Base-by-base conservation (phyloP, 2,329 filamentous ascomycete genomes). In the Karstenula rhodostoma region DNA sequence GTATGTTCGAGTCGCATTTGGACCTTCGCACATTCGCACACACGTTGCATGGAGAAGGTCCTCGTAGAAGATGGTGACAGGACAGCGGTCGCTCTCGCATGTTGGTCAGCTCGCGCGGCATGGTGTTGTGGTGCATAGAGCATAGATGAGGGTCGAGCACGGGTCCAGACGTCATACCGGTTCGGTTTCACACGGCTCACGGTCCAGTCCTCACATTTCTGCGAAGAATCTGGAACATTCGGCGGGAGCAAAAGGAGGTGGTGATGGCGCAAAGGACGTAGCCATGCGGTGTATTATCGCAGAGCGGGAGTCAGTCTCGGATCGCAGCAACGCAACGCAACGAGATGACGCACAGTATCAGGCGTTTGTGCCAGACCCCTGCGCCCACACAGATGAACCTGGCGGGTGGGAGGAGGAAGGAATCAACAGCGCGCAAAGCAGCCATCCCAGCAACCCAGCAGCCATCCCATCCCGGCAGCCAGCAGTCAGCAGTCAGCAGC, bases 141-240 rank as follows among this genome's bases (percentile, higher is more conserved):
- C 48, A 50, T 29, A 29, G 27, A n/a, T 33, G 50, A 53, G 35
- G 35, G 25, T 43, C 13, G 25, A 29, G 51, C 51, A 43, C 25
- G 37, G 37, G 51, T 43, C 51, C 33, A 54, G 44, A 44, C 51
- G 51, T 54, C 51, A 54, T 54, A 54, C 51, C n/a, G 6, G 37
- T 19, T 27, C 37, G 37, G 51, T 54, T 54, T 54, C 51, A 54
- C 51, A 44, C 44, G 51, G 37, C 51, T 32, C 33, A 51, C 32
- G 48, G 32, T 40, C 48, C 48, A 51, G n/a, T 23, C 12, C 48
- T 51, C 29, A 32, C 8, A 23, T 37, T 51, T 51, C 19, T 51
- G 33, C 19, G 22, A 19, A 17, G 4, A n/a, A 9, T 23, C 32
- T 23, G 4, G 29, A 32, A n/a, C 29, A 22, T 15, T 47, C 35